A percentile compares a stretch with the other conserved stretches of the same genome.
Conservation (phyloP, 768 basidiomycete genomes). For the Phylloporus sp. region DNA sequence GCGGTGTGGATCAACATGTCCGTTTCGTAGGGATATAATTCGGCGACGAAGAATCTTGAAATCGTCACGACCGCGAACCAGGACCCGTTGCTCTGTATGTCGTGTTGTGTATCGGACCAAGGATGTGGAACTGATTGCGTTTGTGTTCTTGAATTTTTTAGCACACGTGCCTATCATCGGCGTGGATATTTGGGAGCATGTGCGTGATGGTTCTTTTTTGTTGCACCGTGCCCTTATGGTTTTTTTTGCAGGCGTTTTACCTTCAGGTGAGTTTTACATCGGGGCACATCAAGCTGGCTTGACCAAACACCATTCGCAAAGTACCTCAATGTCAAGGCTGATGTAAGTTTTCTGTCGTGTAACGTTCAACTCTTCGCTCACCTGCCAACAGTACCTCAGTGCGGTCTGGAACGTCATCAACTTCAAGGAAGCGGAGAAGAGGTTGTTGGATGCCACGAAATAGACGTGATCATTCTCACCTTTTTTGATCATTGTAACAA, state of each 20-base stretch:
- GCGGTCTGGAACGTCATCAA: slow-evolving; percentile 97
- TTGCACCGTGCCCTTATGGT: neutral
- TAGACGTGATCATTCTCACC: slow-evolving; percentile 14
- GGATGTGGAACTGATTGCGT: slow-evolving; percentile 10
- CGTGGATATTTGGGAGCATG: slow-evolving; percentile 97
- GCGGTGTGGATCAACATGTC: neutral
- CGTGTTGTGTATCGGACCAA: too few species aligned
- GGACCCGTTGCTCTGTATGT: slow-evolving; percentile 76
- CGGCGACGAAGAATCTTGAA: slow-evolving; percentile 68
- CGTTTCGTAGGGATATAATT: slow-evolving; percentile 58
- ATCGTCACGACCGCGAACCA: slow-evolving; percentile 94
- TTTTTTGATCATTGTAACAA: slow-evolving; percentile 13
- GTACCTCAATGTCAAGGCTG: slow-evolving; percentile 91
- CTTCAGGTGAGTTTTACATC: slow-evolving; percentile 23
- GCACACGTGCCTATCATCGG: slow-evolving; percentile 90
- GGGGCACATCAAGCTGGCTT: neutral
- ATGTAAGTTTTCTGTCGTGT: slow-evolving; percentile 51
- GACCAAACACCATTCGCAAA: slow-evolving; percentile 33
- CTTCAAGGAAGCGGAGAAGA: slow-evolving; percentile 84
- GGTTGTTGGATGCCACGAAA: slow-evolving; percentile 37
- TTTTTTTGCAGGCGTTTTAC: slow-evolving; percentile 58
- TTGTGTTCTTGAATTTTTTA: slow-evolving; percentile 32
- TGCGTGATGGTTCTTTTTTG: slow-evolving; percentile 40
- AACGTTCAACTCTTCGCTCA: slow-evolving; percentile 1
- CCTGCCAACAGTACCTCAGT: slow-evolving; percentile 66